Evolutionary conservation across 129 eudicot genomes (phyloP).

Genomic region (Calendula officinalis): DNA sequence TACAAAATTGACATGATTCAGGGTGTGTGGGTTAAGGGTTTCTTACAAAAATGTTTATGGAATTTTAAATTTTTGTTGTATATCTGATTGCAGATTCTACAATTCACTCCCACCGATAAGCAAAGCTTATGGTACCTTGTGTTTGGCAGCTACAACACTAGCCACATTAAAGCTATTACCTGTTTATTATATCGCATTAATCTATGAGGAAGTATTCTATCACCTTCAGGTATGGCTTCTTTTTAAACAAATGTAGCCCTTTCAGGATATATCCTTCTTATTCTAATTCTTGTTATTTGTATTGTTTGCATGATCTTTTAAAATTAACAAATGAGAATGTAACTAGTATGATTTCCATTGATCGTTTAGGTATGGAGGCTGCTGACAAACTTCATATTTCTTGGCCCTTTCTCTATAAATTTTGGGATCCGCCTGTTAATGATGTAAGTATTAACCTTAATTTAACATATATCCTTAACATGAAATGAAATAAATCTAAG

Average conservation of each 20-base stretch:
- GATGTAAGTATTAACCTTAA: conserved; percentile 53
- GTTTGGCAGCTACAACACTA: conserved; percentile 52
- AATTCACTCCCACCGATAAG: conserved; percentile 76
- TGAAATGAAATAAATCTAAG: conserved; percentile 1
- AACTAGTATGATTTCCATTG: conserved; percentile 1
- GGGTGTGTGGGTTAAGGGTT: background rate
- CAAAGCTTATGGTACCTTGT: conserved; percentile 80
- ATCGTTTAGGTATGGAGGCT: conserved; percentile 69
- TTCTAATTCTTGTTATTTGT: background rate
- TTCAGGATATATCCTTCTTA: background rate
- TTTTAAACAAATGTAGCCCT: background rate
- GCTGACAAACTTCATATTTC: conserved; percentile 76
- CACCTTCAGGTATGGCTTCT: conserved; percentile 51
- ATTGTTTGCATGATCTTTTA: background rate
- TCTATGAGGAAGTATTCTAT: conserved; percentile 42
- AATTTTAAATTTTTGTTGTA: background rate
- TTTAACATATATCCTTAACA: background rate
- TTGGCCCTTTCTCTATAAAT: conserved; percentile 79
- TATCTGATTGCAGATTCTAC: conserved; percentile 50
- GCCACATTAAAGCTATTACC: conserved; percentile 46
- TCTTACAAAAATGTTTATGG: background rate
- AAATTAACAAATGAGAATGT: background rate
- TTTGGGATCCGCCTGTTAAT: conserved; percentile 89
- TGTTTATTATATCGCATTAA: conserved; percentile 41
- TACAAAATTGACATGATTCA: background rate